A percentile compares a stretch with the other conserved stretches of the same genome.
These are phyloP conservation scores for Pseudoperonospora humuli DNA, from an alignment of 352 stramenopile species.

Conservation along the genomic window DNA sequence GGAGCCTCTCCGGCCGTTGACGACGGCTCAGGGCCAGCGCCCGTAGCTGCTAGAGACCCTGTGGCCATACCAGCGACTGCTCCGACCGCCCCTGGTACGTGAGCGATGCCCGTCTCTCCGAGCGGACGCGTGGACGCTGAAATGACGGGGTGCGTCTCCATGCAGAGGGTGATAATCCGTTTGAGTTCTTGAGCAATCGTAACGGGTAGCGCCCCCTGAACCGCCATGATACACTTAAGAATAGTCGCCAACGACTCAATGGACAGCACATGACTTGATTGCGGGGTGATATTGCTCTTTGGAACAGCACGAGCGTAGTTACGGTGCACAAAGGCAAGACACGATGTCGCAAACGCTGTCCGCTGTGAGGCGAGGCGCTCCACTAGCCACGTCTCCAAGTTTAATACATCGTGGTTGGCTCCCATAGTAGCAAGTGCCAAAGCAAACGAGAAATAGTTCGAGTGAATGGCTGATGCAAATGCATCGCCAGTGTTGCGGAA, in stretches of 20 bases:
- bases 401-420: conserved; percentile 81
- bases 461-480: conserved; percentile 76
- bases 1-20: conserved; percentile 23
- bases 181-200: conserved; percentile 76
- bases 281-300: conserved; percentile 72
- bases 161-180: conserved; percentile 72
- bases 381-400: conserved; percentile 75
- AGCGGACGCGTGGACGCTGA: conserved; percentile 48
- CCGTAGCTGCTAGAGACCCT: conserved; percentile 4
- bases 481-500: conserved; percentile 81
- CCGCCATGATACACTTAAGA: conserved; percentile 75
- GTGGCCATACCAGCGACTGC: conserved; percentile 8
- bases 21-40: conserved; percentile 9
- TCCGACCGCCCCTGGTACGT: conserved; percentile 7
- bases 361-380: conserved; percentile 70
- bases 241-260: conserved; percentile 80
- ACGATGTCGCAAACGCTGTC: conserved; percentile 79
- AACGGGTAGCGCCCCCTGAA: conserved; percentile 58
- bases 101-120: conserved; percentile 24
- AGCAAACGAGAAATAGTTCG: conserved; percentile 86
- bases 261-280: conserved; percentile 72
- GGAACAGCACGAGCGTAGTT: conserved; percentile 77
- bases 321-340: conserved; percentile 77
- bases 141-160: conserved; percentile 79
- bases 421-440: conserved; percentile 74